Evolutionary conservation across 2,329 filamentous ascomycete species (phyloP).

Genomic region (Chaetomiaceae sp.): DNA sequence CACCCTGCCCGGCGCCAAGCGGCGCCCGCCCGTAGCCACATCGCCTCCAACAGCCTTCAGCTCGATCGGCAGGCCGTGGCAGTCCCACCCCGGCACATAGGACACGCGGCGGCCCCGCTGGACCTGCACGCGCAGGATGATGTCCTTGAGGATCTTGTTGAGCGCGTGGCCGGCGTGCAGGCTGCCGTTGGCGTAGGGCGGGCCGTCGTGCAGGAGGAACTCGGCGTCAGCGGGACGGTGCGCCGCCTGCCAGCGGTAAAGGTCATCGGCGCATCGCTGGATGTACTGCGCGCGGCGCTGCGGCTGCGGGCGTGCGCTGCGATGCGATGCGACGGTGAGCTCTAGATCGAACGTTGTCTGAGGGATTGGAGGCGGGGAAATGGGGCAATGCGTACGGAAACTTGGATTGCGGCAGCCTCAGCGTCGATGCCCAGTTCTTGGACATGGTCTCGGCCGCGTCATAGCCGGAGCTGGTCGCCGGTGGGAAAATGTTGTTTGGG

Average conservation of each 20-base stretch:
- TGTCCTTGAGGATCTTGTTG: slow-evolving; percentile 96
- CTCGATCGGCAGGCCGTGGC: slow-evolving; percentile 94
- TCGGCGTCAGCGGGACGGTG: slow-evolving; percentile 47
- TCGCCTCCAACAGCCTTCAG: slow-evolving; percentile 90
- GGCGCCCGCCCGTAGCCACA: slow-evolving; percentile 35
- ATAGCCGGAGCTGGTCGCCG: slow-evolving; percentile 9
- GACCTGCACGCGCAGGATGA: slow-evolving; percentile 76
- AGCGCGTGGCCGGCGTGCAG: slow-evolving; percentile 91
- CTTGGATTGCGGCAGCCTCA: slow-evolving; percentile 67
- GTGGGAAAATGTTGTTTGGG: background rate
- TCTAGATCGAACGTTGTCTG: slow-evolving; percentile 16
- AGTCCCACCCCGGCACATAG: slow-evolving; percentile 95
- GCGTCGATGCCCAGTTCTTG: slow-evolving; percentile 66
- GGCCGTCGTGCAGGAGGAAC: slow-evolving; percentile 90
- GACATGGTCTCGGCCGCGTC: slow-evolving; percentile 32
- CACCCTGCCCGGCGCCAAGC: slow-evolving; percentile 51
- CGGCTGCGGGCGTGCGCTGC: slow-evolving; percentile 47
- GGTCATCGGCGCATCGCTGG: slow-evolving; percentile 71
- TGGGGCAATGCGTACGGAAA: slow-evolving; percentile 51
- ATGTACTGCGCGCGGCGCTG: slow-evolving; percentile 55
- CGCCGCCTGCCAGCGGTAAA: slow-evolving; percentile 79
- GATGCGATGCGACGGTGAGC: no score
- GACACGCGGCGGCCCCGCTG: slow-evolving; percentile 64
- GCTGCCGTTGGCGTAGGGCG: slow-evolving; percentile 89
- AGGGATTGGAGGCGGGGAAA: background rate